Evolutionary conservation across 2,329 filamentous ascomycete genomes (phyloP).

Genomic region (Beauveria sp.): DNA sequence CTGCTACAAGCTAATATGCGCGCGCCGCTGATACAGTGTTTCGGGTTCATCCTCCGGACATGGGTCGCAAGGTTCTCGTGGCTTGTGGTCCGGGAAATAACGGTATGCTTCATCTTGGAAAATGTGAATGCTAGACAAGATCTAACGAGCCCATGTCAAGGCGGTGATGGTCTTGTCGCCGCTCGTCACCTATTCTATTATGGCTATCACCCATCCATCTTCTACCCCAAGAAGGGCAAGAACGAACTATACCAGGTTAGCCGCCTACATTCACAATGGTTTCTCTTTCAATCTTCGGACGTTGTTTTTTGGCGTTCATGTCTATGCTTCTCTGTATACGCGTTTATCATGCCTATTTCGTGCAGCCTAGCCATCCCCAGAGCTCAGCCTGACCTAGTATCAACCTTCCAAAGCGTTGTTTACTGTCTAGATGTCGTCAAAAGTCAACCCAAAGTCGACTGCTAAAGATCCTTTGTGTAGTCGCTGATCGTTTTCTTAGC

Average conservation of each 20-base stretch:
- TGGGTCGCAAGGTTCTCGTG: conserved; percentile 68
- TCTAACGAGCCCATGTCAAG: conserved; percentile 37
- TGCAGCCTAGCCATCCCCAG: not conserved
- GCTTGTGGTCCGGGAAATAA: conserved; percentile 84
- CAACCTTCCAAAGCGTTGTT: not conserved
- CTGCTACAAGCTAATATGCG: not conserved
- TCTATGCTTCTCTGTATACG: not conserved
- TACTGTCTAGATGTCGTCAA: conserved; percentile 6
- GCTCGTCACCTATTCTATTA: conserved; percentile 88
- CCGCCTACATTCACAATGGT: not conserved
- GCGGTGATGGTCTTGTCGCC: conserved; percentile 90
- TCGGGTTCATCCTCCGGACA: conserved; percentile 66
- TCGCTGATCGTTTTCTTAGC: conserved; percentile 41
- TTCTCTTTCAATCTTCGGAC: not conserved
- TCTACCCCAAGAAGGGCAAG: conserved; percentile 88
- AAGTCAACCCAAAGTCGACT: not conserved
- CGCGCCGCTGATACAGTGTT: conserved; percentile 54
- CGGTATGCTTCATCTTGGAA: conserved; percentile 33
- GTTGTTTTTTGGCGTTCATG: not conserved
- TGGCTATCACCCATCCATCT: conserved; percentile 81
- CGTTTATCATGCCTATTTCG: conserved; percentile 2
- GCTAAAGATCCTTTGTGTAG: not conserved
- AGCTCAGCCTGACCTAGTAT: not conserved
- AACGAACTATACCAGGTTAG: conserved; percentile 79
- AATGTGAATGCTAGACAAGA: not conserved